Evolutionary conservation across 2,329 filamentous ascomycete genomes (phyloP).

Genomic region (Aplosporella prunicola): DNA sequence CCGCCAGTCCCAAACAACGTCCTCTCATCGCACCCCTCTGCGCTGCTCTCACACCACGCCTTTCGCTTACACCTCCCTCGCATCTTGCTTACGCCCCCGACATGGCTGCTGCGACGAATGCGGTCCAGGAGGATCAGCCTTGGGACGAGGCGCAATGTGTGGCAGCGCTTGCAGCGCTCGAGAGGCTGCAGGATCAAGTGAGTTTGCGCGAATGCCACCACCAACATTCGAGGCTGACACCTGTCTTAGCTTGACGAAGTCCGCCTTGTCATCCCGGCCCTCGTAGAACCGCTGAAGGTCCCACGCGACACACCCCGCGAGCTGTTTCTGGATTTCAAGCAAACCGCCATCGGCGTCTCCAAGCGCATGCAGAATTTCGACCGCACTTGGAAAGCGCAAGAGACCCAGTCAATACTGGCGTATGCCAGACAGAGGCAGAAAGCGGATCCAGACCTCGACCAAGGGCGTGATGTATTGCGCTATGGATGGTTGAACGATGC

Average conservation of each 20-base stretch:
- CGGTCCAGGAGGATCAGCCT: not conserved
- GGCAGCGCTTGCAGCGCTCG: conserved; percentile 35
- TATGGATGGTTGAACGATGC: conserved; percentile 32
- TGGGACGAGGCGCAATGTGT: conserved; percentile 33
- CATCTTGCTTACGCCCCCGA: too few species aligned
- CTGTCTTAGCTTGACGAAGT: conserved; percentile 31
- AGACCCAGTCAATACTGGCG: conserved; percentile 27
- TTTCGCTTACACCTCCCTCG: too few species aligned
- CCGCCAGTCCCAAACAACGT: too few species aligned
- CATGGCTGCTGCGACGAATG: too few species aligned
- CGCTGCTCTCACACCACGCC: too few species aligned
- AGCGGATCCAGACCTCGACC: conserved; percentile 28
- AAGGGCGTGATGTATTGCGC: conserved; percentile 23
- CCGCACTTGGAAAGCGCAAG: conserved; percentile 27
- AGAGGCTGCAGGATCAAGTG: conserved; percentile 36
- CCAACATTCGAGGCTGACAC: conserved; percentile 11
- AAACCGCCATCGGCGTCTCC: conserved; percentile 26
- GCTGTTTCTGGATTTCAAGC: conserved; percentile 30
- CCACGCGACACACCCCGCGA: conserved; percentile 18
- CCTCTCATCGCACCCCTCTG: too few species aligned
- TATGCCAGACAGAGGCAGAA: conserved; percentile 27
- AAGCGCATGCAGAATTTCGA: conserved; percentile 30
- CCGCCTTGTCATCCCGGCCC: conserved; percentile 33
- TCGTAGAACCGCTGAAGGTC: conserved; percentile 31
- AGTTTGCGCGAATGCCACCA: not conserved